Evolutionary conservation across 495 filamentous ascomycete genomes (phyloP), one percentile per base, ranked within the genome.

Genomic region (Neurospora sp.): DNA sequence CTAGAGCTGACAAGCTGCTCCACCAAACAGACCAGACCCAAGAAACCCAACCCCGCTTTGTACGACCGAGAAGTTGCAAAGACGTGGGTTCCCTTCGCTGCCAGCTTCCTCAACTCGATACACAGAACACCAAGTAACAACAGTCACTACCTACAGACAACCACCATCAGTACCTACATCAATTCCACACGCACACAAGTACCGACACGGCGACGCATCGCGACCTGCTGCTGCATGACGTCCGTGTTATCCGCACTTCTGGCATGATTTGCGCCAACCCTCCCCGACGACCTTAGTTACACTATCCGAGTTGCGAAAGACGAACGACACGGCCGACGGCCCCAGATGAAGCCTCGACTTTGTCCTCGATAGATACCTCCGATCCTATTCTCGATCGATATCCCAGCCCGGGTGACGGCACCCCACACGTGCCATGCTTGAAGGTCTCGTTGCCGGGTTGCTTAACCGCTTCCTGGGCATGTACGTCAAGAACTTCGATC

Each of bases 401-500:
- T 72, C 84, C 85, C 85, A 76, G 85, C 85, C 86, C 73, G 86
- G 86, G 85, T 87, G 69, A 88, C 85, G 86, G 87, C 86, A 78
- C 76, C 76, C 73, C 73, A 78, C 70, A 74, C 71, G 74, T 81
- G 81, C 75, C 73, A 90, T 90, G 88, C 80, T 90, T 79, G 88
- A 90, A 85, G 88, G 88, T 75, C 82, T 90, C 71, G 88, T 90
- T 74, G 93, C 96, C 75, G 96, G 94, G 81, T 86, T 99, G 84
- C 90, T 99, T 78, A 99, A 99, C 84, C 93, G 96, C 83, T 97
- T 98, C 83, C 83, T 99, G 89, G 96, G 96, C 85, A 97, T 98
- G 90, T 98, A 98, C 84, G 94, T 99, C 80, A 94, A 96, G 86
- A 99, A 99, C 82, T 98, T 99, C 79, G 95, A 99, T 81, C 91